Conservation (phyloP, 2,329 filamentous ascomycete species). For the Arthrinium puccinioides region DNA sequence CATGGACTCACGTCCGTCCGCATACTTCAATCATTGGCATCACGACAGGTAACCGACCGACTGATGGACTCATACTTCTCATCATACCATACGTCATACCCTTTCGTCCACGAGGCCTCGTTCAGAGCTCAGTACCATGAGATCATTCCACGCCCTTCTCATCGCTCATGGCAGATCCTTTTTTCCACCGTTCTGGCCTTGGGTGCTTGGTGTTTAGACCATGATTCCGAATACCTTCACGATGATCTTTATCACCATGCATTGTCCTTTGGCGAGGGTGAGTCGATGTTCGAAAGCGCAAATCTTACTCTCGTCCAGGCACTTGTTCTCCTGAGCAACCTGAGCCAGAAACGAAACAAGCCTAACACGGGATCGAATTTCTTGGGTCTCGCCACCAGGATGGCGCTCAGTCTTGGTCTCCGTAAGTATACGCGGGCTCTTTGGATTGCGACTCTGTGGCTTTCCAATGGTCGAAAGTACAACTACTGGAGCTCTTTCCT, state of each 20-base stretch:
- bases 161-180: constrained; percentile 25
- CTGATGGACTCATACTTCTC: constrained; percentile 33
- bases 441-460: too few species aligned
- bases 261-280: constrained; percentile 17
- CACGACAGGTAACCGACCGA: constrained; percentile 15
- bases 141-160: constrained; percentile 20
- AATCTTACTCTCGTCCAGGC: constrained; percentile 24
- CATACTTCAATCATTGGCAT: constrained; percentile 14
- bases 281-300: constrained; percentile 23
- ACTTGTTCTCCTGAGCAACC: constrained; percentile 26
- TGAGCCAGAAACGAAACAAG: constrained; percentile 38
- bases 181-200: constrained; percentile 30
- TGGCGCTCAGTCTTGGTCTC: constrained; percentile 38
- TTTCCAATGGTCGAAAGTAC: too few species aligned
- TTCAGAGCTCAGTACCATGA: constrained; percentile 31
- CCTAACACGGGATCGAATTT: constrained; percentile 42
- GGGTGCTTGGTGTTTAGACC: constrained; percentile 25
- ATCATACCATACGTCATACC: constrained; percentile 36
- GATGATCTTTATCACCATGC: constrained; percentile 22
- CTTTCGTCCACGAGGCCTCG: constrained; percentile 36
- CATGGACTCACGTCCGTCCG: constrained; percentile 8
- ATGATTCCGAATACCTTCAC: constrained; percentile 17
- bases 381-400: constrained; percentile 36
- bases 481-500: too few species aligned
- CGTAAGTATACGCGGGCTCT: too few species aligned